phyloP scores from a whole-genome alignment of 202 grass and related monocot genomes.

The Musa balbisiana region DNA sequence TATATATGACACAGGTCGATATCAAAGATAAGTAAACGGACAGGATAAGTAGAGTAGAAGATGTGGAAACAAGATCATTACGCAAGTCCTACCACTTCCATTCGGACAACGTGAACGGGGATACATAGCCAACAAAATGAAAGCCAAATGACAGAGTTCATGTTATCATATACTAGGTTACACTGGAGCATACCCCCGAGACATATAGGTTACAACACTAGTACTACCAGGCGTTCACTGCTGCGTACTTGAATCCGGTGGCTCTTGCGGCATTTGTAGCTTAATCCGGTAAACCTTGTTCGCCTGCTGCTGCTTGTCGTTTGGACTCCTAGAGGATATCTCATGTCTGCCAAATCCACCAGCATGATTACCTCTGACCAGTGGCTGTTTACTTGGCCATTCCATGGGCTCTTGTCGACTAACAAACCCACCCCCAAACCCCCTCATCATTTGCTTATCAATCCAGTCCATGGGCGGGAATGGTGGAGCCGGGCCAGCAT shows the following conservation, averaged over 20 bases:
- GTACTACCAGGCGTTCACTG: background rate
- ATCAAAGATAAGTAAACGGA: too few species aligned
- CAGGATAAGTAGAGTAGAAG: too few species aligned
- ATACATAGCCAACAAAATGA: too few species aligned
- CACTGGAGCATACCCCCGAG: background rate
- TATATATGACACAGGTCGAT: too few species aligned
- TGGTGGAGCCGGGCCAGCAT: constrained; percentile 46
- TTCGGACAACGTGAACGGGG: too few species aligned
- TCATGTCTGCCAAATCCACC: constrained; percentile 35
- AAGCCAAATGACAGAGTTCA: too few species aligned
- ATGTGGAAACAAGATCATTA: too few species aligned
- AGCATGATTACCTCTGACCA: background rate
- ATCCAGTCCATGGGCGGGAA: constrained; percentile 66
- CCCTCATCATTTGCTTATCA: constrained; percentile 35
- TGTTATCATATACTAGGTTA: background rate
- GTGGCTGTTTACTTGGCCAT: constrained; percentile 16
- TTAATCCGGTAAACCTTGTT: constrained; percentile 57
- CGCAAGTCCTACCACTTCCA: too few species aligned
- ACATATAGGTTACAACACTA: background rate
- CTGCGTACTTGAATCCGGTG: constrained; percentile 26
- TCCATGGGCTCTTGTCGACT: constrained; percentile 31
- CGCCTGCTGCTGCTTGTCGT: constrained; percentile 34
- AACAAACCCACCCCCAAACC: constrained; percentile 22
- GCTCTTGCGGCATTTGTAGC: constrained; percentile 25
- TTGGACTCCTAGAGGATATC: constrained; percentile 20